Percentiles rank a stretch among this genome's conserved stretches.
phyloP scores from a whole-genome alignment of 2,329 filamentous ascomycete genomes.

The Ascochyta lentis region DNA sequence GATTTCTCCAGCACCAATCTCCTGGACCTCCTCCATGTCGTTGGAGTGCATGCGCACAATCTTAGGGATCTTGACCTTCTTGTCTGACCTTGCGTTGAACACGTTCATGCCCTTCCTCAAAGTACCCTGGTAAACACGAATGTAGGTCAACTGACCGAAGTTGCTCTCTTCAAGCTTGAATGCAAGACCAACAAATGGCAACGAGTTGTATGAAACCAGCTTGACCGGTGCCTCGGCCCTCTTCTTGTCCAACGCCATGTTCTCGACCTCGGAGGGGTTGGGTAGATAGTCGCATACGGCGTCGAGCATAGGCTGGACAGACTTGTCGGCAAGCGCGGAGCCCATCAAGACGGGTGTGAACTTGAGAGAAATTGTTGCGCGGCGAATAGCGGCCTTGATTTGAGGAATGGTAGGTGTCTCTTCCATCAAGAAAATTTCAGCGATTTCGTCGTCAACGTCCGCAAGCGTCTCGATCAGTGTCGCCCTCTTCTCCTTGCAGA shows the following conservation, averaged over 20 bases:
- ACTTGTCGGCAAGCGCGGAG: conserved; percentile 92
- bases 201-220: conserved; percentile 88
- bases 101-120: conserved; percentile 88
- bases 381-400: conserved; percentile 89
- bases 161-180: conserved; percentile 99
- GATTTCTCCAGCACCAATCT: conserved; percentile 95
- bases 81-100: conserved; percentile 91
- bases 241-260: conserved; percentile 84
- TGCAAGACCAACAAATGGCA: conserved; percentile 93
- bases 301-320: conserved; percentile 94
- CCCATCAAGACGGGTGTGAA: conserved; percentile 98
- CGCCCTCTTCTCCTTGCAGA: conserved; percentile 82
- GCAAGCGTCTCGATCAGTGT: conserved; percentile 93
- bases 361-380: conserved; percentile 85
- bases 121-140: conserved; percentile 95
- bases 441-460: conserved; percentile 97
- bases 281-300: conserved; percentile 95
- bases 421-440: conserved; percentile 92
- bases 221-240: conserved; percentile 81
- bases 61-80: conserved; percentile 94
- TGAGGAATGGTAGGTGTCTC: conserved; percentile 77
- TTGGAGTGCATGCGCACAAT: conserved; percentile 99
- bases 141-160: conserved; percentile 97
- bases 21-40: conserved; percentile 95
- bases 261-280: conserved; percentile 87